Base-by-base conservation (phyloP, 106 monocot species). In the Dioscorea alata region DNA sequence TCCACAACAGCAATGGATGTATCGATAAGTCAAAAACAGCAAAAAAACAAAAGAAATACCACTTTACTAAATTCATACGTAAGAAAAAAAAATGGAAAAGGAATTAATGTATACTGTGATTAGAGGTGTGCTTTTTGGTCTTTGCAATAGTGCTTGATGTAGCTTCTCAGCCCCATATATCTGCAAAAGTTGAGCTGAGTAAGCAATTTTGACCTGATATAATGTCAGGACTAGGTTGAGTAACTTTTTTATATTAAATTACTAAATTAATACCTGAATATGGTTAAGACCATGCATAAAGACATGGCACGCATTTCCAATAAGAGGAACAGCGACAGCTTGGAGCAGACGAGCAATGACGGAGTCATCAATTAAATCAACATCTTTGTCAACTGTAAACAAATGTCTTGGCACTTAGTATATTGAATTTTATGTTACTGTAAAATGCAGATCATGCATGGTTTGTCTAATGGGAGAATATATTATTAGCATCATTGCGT, bases 231-330 rank as follows among this genome's bases (percentile, higher is more conserved):
- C 42, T 42, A 10, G 42, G 42, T 28, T 42, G 42, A 8, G 42
- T 42, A 3, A 5, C 9, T 42, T 42, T 60, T 12, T 19, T 49
- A 42, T 8, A 18, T 6, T 48, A 13, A 23, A 42, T 49, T 17
- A 9, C n/a, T 20, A 20, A 31, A 13, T 32, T 49, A 48, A 18
- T 83, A 94, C 87, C 94, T 88, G 83, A 59, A 91, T 71, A 68
- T 70, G 56, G 66, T 88, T 94, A 24, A 94, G 80, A 13, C 94
- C 94, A 75, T 88, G 94, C 94, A 94, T 90, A 75, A 94, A 94
- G 23, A 79, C 83, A 81, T 94, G 82, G 61, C 94, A 90, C 12
- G 79, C 90, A 81, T 77, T 88, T 17, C 94, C 90, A 69, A 94
- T 83, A 24, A 94, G 31, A 56, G 94, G 94, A 50, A 90, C 83